Percentiles rank a stretch among this genome's conserved stretches.
These are phyloP conservation scores for Physcomitrium patens DNA, from an alignment of 225 moss, liverwort and hornwort species.

Conservation along the genomic window DNA sequence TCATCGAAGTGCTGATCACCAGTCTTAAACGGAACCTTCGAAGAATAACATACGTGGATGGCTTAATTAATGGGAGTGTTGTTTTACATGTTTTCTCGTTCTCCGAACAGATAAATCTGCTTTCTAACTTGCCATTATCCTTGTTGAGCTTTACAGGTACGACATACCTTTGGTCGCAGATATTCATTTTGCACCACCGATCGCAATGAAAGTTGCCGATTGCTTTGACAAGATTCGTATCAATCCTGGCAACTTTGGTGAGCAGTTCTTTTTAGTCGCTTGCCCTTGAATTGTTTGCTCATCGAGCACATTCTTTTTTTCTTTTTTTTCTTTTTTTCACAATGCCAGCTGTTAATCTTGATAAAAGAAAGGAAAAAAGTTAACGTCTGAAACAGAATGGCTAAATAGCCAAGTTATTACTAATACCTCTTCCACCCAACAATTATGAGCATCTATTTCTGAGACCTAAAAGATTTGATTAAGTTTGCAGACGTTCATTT, in stretches of 20 bases:
- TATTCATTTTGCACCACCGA: conserved; percentile 84
- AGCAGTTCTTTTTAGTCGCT: conserved; percentile 24
- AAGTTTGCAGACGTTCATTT: not conserved
- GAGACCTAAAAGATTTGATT: conserved; percentile 1
- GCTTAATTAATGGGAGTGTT: too few relatives aligned
- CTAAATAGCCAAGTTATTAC: conserved; percentile 10
- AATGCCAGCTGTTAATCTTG: conserved; percentile 4
- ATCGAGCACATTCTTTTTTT: conserved; percentile 14
- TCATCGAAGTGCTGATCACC: conserved; percentile 11
- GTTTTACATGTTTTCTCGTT: not conserved
- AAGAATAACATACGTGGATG: not conserved
- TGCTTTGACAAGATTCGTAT: conserved; percentile 93
- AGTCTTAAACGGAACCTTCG: not conserved
- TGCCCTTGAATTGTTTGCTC: conserved; percentile 13
- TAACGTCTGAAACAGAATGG: not conserved
- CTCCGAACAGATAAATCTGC: conserved; percentile 14
- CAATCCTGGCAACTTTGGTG: conserved; percentile 91
- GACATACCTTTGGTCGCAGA: conserved; percentile 79
- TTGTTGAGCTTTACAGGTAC: conserved; percentile 53
- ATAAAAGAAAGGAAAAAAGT: not conserved
- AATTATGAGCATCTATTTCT: not conserved
- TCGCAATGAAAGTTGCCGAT: conserved; percentile 86
- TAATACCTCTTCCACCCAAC: not conserved
- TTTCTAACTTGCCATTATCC: conserved; percentile 17
- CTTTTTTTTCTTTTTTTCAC: not conserved